Evolutionary conservation across 2,329 filamentous ascomycete genomes (phyloP), one percentile per base, ranked within the genome.

Genomic region (Dryadomyces sulphureus): DNA sequence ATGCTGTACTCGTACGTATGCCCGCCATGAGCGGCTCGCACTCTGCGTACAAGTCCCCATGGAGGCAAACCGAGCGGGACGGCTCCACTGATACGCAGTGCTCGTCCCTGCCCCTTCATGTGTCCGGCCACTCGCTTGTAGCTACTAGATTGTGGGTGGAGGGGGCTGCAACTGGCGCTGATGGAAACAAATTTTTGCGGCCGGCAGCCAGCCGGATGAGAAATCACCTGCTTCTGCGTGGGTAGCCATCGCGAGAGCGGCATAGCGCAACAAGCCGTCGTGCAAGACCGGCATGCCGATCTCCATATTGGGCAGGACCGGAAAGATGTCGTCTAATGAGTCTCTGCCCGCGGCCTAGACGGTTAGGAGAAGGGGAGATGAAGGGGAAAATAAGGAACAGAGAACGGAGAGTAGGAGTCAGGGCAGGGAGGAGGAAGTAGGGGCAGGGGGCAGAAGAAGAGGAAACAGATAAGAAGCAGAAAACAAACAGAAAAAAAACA

Each of bases 321-420:
- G 17, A 32, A 41, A 11, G 4, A 9, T 21, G 17, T 35, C 52
- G 20, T 59, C 57, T 38, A 68, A 64, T 27, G 56, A 57, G 36
- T 75, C 70, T 51, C 69, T 65, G 14, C 72, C 72, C 50, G 68
- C 62, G 36, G 71, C 67, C 72, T 75, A 27, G 22, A 6, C 12
- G 25, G 17, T 38, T 22, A 34, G 22, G 2, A 19, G 30, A 34
- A 12, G 16, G 4, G 3, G 27, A 32, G n/a, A 30, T 30, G 27
- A 30, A 14, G 14, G 14, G 27, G 27, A 30, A 30, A 30, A 14
- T 7, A 30, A 14, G 27, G 14, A 30, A 30, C 27, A 30, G 27
- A 30, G 11, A 21, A 17, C 16, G 20, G 7, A 34, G 17, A 19
- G 20, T 14, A 27, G 6, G n/a, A n/a, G 17, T 38, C 19, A 34